These are phyloP conservation scores for Soucietia sequanensis DNA, from an alignment of 805 yeast genomes.

Conservation along the genomic window DNA sequence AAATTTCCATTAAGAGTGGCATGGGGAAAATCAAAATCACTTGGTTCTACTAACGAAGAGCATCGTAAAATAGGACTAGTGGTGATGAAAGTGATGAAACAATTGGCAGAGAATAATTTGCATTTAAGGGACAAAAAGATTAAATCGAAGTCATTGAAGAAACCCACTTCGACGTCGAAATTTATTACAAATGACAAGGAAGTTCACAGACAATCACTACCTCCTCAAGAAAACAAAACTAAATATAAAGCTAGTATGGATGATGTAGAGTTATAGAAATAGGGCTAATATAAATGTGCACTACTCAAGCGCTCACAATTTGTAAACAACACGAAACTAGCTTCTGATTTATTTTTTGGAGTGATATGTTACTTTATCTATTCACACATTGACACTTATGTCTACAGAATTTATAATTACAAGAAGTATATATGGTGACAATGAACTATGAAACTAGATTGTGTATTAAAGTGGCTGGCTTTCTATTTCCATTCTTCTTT, in stretches of 20 bases:
- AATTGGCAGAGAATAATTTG: too few relatives aligned
- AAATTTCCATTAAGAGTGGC: conserved; percentile 49
- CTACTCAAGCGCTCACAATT: too few relatives aligned
- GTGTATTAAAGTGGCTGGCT: conserved; percentile 11
- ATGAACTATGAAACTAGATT: conserved; percentile 22
- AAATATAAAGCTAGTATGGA: too few relatives aligned
- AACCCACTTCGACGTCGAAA: conserved; percentile 1
- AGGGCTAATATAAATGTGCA: too few relatives aligned
- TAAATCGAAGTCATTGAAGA: conserved; percentile 4
- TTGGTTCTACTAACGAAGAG: conserved; percentile 45
- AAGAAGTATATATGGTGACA: too few relatives aligned
- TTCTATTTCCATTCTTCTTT: conserved; percentile 20
- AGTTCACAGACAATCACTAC: not conserved
- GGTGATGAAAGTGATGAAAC: conserved; percentile 52
- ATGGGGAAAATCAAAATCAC: conserved; percentile 51
- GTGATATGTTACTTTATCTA: too few relatives aligned
- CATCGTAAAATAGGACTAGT: conserved; percentile 48
- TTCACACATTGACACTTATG: too few relatives aligned
- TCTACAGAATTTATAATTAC: too few relatives aligned
- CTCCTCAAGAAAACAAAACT: conserved; percentile 1
- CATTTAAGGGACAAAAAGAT: conserved; percentile 41
- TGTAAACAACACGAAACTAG: too few relatives aligned
- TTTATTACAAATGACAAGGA: conserved; percentile 1
- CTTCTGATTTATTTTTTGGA: too few relatives aligned
- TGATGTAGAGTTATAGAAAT: too few relatives aligned